Conservation (phyloP, 2,329 filamentous ascomycete species). For the Colletotrichum lentis region DNA sequence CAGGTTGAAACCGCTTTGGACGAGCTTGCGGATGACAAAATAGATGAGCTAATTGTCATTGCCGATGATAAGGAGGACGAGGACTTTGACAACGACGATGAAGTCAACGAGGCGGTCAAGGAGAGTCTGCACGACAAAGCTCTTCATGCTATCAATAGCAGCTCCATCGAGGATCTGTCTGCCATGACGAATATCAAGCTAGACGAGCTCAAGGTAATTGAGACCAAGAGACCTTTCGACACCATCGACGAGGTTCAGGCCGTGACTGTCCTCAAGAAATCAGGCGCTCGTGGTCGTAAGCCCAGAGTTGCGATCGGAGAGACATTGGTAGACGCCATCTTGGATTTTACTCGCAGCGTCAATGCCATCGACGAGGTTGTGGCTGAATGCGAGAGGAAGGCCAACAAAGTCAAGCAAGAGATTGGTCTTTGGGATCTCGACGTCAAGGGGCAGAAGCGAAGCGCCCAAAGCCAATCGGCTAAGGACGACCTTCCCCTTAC, state of each 20-base stretch:
- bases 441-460: slow-evolving; percentile 53
- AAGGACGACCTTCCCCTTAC: slow-evolving; percentile 53
- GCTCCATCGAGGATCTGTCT: slow-evolving; percentile 76
- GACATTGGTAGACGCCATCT: slow-evolving; percentile 59
- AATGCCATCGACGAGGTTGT: slow-evolving; percentile 86
- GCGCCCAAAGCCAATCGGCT: slow-evolving; percentile 41
- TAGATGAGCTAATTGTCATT: slow-evolving; percentile 42
- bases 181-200: slow-evolving; percentile 82
- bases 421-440: slow-evolving; percentile 61
- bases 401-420: slow-evolving; percentile 61
- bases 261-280: slow-evolving; percentile 64
- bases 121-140: slow-evolving; percentile 58
- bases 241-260: slow-evolving; percentile 70
- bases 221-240: slow-evolving; percentile 78
- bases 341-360: slow-evolving; percentile 82
- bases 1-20: slow-evolving; percentile 42
- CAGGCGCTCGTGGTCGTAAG: slow-evolving; percentile 52
- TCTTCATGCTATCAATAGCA: slow-evolving; percentile 84
- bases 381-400: slow-evolving; percentile 75
- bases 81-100: slow-evolving; percentile 47
- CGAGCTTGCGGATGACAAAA: slow-evolving; percentile 44
- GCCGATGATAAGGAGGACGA: slow-evolving; percentile 54
- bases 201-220: slow-evolving; percentile 72
- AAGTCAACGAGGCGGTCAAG: slow-evolving; percentile 35
- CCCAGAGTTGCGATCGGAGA: slow-evolving; percentile 61